Evolutionary conservation across 1,284 basidiomycete species (phyloP), one percentile per base, ranked within the genome.

Genomic region (Fomes fomentarius): DNA sequence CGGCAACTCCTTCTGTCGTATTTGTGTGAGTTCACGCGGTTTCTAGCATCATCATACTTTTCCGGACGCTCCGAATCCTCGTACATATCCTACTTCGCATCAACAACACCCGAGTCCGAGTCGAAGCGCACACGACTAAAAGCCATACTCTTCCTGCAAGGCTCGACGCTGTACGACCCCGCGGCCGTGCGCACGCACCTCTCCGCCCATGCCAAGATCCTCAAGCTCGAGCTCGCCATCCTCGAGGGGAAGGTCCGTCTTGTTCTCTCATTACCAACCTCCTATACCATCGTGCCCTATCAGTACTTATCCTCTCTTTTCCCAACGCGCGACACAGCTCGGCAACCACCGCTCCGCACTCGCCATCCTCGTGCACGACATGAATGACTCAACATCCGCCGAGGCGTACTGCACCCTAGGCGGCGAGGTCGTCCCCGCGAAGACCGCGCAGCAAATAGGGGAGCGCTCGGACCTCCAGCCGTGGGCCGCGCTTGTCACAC

Each of bases 361-460:
- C 1, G 72, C 81, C 7, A 76, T 82, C 1, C 81, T 97, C 8
- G 87, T 89, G 1, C 79, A 85, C 57, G 81, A 83, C 21, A 73
- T 96, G 3, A 80, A 81, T 35, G 94, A 96, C 69, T 76, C 83
- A 0, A 74, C 82, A 0, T 89, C 90, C 0, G 91, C 93, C 0
- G 92, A 95, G 68, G 81, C 84, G 1, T 95, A 94, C 71, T 92
- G 92, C 68, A 79, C 87, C 10, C 79, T 91, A 42, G 82, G 84
- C 25, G 86, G 92, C 30, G 79, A 85, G 43, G 80, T 96, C 24
- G 72, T 94, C 1, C 78, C 87, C 0, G 72, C 78, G 1, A 87
- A 83, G 61, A 74, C 83, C 0, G 86, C 87, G 0, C 73, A 78
- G 25, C 59, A 74, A 0, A 72, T 86, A 26, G 81, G 80, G 3